Conservation (phyloP, 2,329 filamentous ascomycete species). For the Alternaria infectoria region DNA sequence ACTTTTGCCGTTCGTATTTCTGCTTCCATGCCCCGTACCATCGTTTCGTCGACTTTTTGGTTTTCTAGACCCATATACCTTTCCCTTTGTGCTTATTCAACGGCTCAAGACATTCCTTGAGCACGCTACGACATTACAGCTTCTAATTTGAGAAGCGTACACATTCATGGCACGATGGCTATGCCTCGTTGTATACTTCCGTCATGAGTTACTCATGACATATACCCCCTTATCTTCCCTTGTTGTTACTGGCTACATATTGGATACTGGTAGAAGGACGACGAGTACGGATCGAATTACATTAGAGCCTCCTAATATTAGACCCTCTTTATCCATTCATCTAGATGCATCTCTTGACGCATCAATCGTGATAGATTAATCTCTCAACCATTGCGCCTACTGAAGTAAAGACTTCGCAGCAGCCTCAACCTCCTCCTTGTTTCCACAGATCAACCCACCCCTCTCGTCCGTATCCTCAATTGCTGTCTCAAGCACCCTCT, state of each 20-base stretch:
- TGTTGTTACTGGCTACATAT: not conserved
- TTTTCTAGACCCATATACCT: not conserved
- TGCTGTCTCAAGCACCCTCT: conserved; percentile 23
- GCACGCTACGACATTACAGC: not conserved
- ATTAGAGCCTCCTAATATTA: not conserved
- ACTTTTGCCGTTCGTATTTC: not conserved
- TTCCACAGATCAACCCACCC: conserved; percentile 42
- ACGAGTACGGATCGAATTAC: not conserved
- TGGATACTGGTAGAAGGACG: not conserved
- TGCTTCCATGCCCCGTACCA: rapidly evolving
- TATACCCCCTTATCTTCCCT: not conserved
- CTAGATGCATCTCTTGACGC: not conserved
- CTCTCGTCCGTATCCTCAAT: conserved; percentile 41
- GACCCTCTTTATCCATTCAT: not conserved
- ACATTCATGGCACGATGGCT: not conserved
- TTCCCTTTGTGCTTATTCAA: not conserved
- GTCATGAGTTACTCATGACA: not conserved
- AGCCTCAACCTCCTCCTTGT: conserved; percentile 34
- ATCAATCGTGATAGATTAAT: not conserved
- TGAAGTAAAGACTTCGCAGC: conserved; percentile 10
- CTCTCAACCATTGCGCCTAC: not conserved
- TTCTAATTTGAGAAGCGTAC: not conserved
- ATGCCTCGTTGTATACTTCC: not conserved
- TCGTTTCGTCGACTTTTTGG: not conserved
- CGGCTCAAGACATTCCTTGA: not conserved